Evolutionary conservation across 352 stramenopile species (phyloP), one percentile per base, ranked within the genome.

Genomic region (Phytophthora sp.): DNA sequence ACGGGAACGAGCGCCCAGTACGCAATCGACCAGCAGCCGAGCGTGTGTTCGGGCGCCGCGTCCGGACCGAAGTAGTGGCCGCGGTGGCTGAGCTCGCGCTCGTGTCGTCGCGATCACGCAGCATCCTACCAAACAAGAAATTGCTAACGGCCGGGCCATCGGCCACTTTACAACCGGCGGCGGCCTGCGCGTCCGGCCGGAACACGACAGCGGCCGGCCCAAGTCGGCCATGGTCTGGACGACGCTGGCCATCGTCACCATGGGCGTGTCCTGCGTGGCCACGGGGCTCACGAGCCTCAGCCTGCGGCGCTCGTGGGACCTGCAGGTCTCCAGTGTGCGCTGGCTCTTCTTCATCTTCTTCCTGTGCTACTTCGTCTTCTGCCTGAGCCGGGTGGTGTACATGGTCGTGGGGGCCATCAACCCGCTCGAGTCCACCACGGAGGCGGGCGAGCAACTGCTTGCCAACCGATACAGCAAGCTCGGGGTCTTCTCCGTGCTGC

Each of bases 261-360:
- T 78, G 37, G 43, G 27, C 4, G 23, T 66, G 13, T 87, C 77
- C 4, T 74, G 66, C 24, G 35, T 72, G 10, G 62, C 77, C 48
- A 81, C 77, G 23, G 69, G 72, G 3, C 42, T 74, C 32, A 82
- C 74, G n/a, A 77, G 62, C 35, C 54, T 78, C 54, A 73, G 57
- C 8, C 62, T 87, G 15, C 65, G 73, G 5, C 66, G 58, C 17
- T 59, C 59, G n/a, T 84, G 74, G 72, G 75, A 84, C 46, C 35
- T 84, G 41, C 74, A 75, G n/a, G 48, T 79, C 28, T 82, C 76
- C 4, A 82, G 76, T 15, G 76, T 89, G 23, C 77, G 79, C 3
- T 89, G 79, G 79, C 63, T 89, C 27, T 89, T 89, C 21, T 80
- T 79, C 62, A 46, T 73, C 43, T 84, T 89, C 32, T 87, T 89